Evolutionary conservation across 257 asterid genomes (phyloP).

Genomic region (Fraxinus cuspidata): DNA sequence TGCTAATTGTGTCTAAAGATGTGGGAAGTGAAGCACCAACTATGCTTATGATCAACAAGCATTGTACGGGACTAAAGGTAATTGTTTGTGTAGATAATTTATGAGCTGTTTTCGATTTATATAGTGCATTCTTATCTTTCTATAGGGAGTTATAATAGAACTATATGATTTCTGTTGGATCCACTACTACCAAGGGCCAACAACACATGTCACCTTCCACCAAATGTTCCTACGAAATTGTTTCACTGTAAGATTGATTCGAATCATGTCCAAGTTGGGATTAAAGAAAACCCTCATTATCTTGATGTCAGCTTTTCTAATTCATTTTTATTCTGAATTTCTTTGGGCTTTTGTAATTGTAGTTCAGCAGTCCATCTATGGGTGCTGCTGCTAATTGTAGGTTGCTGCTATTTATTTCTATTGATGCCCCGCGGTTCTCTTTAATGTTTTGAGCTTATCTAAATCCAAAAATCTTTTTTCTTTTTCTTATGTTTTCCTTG

Average conservation of each 20-base stretch:
- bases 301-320: no score
- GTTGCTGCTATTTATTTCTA: no score
- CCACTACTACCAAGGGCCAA: background rate
- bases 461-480: constrained; percentile 27
- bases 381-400: no score
- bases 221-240: no score
- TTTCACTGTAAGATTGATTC: no score
- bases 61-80: constrained; percentile 79
- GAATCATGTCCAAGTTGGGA: no score
- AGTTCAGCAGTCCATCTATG: no score
- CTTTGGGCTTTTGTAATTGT: no score
- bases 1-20: constrained; percentile 84
- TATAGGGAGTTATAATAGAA: background rate
- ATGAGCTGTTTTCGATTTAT: background rate
- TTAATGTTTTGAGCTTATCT: background rate
- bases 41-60: constrained; percentile 82
- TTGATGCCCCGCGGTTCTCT: no score
- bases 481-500: constrained; percentile 22
- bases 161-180: background rate
- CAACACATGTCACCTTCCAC: background rate
- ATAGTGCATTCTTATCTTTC: background rate
- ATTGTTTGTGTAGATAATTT: constrained; percentile 7
- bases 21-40: constrained; percentile 70
- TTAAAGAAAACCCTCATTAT: no score
- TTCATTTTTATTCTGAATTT: no score